Evolutionary conservation across 2,329 filamentous ascomycete genomes (phyloP).

Genomic region (Huntiella bhutanensis): DNA sequence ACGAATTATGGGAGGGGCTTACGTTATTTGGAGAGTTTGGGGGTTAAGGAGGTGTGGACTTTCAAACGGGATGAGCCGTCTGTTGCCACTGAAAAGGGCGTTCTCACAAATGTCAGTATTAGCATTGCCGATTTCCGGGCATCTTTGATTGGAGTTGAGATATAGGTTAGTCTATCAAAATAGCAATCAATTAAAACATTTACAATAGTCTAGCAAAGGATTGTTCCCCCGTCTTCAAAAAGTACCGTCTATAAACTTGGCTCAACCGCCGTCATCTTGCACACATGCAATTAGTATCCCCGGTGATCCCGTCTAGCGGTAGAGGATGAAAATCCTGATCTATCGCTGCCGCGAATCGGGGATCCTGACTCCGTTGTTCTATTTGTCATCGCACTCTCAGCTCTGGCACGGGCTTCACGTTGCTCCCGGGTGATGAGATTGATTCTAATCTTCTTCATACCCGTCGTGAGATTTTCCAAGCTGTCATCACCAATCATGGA

Average conservation of each 20-base stretch:
- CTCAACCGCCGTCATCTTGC: no score
- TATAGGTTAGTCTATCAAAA: no score
- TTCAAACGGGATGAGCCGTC: slow-evolving; percentile 22
- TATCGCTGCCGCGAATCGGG: no score
- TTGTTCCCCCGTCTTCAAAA: no score
- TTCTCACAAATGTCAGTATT: slow-evolving; percentile 26
- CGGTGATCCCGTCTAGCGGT: no score
- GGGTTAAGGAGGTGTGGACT: slow-evolving; percentile 44
- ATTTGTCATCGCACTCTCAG: background rate
- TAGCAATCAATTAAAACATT: no score
- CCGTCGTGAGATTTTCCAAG: slow-evolving; percentile 35
- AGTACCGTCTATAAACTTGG: no score
- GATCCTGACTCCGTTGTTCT: no score
- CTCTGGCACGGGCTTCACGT: slow-evolving; percentile 24
- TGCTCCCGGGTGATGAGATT: slow-evolving; percentile 40
- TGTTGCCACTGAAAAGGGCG: slow-evolving; percentile 17
- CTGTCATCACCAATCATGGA: slow-evolving; percentile 18
- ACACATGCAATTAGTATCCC: no score
- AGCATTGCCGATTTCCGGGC: slow-evolving; percentile 23
- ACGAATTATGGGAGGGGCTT: slow-evolving; percentile 60
- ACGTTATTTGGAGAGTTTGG: slow-evolving; percentile 48
- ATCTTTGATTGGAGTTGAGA: slow-evolving; percentile 12
- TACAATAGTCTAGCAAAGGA: no score
- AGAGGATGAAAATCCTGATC: no score
- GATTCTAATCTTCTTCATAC: slow-evolving; percentile 45